Conservation (phyloP, 1,284 basidiomycete species). For the Sporisorium sorghi region DNA sequence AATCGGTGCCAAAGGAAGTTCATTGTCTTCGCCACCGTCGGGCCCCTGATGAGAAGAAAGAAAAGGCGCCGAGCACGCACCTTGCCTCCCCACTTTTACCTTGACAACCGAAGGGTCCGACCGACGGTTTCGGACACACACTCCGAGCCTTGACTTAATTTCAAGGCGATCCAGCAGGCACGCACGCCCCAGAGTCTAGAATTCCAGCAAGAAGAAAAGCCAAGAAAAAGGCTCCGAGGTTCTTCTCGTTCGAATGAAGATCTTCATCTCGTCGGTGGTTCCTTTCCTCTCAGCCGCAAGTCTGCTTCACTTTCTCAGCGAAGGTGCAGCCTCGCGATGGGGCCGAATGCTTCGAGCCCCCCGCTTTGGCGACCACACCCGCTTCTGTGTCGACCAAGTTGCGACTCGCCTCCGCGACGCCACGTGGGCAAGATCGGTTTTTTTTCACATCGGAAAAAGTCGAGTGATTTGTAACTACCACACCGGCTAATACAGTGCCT, state of each 20-base stretch:
- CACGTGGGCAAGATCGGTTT: too few species aligned
- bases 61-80: slow-evolving; percentile 4
- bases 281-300: background rate
- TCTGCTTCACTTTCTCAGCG: background rate
- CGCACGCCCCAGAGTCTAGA: background rate
- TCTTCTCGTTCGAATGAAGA: background rate
- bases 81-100: background rate
- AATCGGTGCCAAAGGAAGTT: too few species aligned
- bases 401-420: too few species aligned
- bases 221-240: slow-evolving; percentile 8
- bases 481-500: too few species aligned
- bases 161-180: background rate
- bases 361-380: too few species aligned
- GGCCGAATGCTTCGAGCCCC: background rate
- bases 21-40: too few species aligned
- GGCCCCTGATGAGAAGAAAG: background rate
- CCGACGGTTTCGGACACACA: background rate
- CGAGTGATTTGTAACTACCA: too few species aligned
- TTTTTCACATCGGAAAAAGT: too few species aligned
- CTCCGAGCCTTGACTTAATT: background rate
- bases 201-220: too few species aligned
- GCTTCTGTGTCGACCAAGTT: too few species aligned
- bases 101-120: background rate
- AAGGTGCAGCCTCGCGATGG: background rate
- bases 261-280: background rate